Evolutionary conservation across 257 asterid genomes (phyloP), one percentile per base, ranked within the genome.

Genomic region (Knoxia roxburghii): DNA sequence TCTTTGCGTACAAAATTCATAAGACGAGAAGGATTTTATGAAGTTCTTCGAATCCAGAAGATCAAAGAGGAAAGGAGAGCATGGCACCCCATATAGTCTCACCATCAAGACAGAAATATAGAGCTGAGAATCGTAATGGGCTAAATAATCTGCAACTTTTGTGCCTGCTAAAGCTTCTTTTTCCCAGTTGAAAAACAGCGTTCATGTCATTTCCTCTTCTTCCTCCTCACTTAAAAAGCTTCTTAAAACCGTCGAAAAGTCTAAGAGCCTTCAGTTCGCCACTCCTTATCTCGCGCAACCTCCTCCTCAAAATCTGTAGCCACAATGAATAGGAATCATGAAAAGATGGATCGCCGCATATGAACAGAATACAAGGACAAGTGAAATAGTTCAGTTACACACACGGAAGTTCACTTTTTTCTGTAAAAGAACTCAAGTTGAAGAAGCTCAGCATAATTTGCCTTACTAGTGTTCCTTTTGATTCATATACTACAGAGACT

Each of bases 221-320:
- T 18, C 24, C 4, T 9, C 3, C 65, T 85, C 76, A 88, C n/a
- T 87, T 87, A 84, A 92, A 92, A 18, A 86, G 45, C 67, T 78
- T 84, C 73, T 72, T 78, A 71, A 92, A 69, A 26, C 98, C 88
- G 54, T 87, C 80, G 64, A 92, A 92, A 57, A 92, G 58, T 35
- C 61, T 83, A 26, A 92, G 86, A 73, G 87, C 98, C 70, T 64
- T 78, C 68, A 92, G 66, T 74, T 87, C 97, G 6, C 98, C 97
- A 43, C 88, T 89, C 73, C 89, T 76, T 20, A 87, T 82, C 46
- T 92, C 96, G 75, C 97, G 83, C 78, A 92, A 65, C 73, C 87
- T 78, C 80, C 98, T 87, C 58, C 98, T 87, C 69, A 89, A 73
- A 80, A 92, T 92, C 98, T 92, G 84, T 45, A 57, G 37, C 29